Percentiles rank a stretch among this genome's conserved stretches.
Conservation (phyloP, 257 asterid genomes). For the Handroanthus guayacan region DNA sequence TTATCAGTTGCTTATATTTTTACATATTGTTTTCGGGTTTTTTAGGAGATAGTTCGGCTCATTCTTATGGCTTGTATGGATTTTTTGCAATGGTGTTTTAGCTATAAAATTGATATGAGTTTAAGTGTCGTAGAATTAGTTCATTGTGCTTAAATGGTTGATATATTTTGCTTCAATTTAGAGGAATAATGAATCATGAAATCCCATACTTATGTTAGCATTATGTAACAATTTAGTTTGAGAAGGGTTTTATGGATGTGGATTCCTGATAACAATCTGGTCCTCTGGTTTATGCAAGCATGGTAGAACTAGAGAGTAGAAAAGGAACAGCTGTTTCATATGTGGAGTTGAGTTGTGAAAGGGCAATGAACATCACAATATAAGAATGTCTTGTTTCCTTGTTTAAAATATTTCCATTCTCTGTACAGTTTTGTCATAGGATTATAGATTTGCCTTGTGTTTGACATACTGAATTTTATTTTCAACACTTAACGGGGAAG, state of each 20-base stretch:
- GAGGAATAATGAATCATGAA: not conserved
- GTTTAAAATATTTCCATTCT: not conserved
- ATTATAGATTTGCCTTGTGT: not conserved
- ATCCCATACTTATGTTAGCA: constrained; percentile 6
- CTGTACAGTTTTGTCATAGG: not conserved
- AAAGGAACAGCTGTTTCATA: not conserved
- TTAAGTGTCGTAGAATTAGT: not conserved
- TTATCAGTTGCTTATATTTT: not conserved
- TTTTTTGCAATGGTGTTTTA: constrained; percentile 7
- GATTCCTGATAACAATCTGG: not conserved
- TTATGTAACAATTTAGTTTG: constrained; percentile 2
- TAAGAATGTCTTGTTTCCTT: not conserved
- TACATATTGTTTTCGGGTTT: not conserved
- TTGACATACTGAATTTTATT: not conserved
- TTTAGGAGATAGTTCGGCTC: not conserved
- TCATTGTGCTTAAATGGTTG: not conserved
- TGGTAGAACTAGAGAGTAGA: not conserved
- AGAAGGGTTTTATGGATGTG: constrained; percentile 14
- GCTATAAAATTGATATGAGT: not conserved
- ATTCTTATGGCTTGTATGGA: not conserved
- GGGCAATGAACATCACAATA: not conserved
- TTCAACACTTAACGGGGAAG: constrained; percentile 2
- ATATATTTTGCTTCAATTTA: not conserved
- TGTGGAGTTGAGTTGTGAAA: constrained; percentile 1
- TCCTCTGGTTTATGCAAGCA: constrained; percentile 6